Base-by-base conservation (phyloP, 352 stramenopile species). In the Pythium phragmiticola region DNA sequence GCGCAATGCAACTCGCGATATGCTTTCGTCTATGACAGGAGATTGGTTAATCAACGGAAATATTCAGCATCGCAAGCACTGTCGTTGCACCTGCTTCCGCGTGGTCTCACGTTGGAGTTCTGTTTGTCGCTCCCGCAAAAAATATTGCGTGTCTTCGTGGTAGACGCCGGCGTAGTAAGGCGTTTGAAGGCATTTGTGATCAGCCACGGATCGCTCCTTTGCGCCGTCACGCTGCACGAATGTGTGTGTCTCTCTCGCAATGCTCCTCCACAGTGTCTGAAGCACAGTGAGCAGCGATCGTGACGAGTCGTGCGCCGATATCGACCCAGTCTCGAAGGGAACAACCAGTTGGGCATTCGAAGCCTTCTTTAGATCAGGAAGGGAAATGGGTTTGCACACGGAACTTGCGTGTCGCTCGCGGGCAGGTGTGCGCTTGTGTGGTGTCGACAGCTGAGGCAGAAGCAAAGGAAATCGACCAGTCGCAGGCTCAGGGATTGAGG, bases 1-100 rank as follows among this genome's bases (percentile, higher is more conserved):
- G 79, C 77, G 30, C 78, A 87, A 53, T 89, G 80, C n/a, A 78
- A 62, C 33, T 80, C 57, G 26, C 74, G 68, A 39, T 70, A 73
- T 46, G 69, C 67, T 19, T 60, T 65, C 9, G 70, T 76, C 80
- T 89, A 14, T 19, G 39, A 19, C 13, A 46, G 19, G 45, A n/a
- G 7, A 63, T n/a, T 48, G 2, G 46, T 14, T 23, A 45, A n/a
- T n/a, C 33, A 14, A 49, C 34, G 13, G 13, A 46, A 19, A 8
- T 4, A 46, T 21, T 8, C 39, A 19, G 39, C 17, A 46, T 9
- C 13, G 1, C 17, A 21, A 14, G 39, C 7, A 19, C 13, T 7
- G 14, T 46, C 13, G 17, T 45, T 28, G 39, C 16, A 70, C 26
- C 36, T 67, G 63, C 36, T 37, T 41, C 30, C 36, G 55, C 9